Evolutionary conservation across 2,329 filamentous ascomycete species (phyloP).

Genomic region (Alternaria arborescens): DNA sequence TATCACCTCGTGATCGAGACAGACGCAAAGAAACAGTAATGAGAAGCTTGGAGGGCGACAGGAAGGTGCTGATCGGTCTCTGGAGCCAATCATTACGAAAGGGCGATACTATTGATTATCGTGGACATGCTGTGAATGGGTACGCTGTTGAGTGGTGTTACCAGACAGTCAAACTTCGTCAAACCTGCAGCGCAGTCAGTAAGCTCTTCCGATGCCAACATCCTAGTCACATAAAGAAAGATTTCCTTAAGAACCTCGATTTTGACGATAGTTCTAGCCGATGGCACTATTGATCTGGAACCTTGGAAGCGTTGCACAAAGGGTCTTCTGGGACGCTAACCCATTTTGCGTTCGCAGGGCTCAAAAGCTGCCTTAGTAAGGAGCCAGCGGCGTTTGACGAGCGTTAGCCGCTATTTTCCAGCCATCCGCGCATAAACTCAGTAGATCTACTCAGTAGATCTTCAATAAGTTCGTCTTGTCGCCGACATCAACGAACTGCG

Average conservation of each 20-base stretch:
- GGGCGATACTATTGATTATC: neutral
- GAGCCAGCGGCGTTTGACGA: neutral
- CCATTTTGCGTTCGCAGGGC: too few relatives aligned
- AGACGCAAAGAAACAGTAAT: fast-evolving
- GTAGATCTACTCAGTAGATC: neutral
- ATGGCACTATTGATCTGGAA: neutral
- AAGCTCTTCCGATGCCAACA: neutral
- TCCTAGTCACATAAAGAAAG: fast-evolving
- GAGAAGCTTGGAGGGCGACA: too few relatives aligned
- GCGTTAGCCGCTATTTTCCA: neutral
- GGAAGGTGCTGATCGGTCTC: too few relatives aligned
- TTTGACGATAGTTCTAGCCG: neutral
- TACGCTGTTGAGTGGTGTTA: too few relatives aligned
- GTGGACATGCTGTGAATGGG: fast-evolving
- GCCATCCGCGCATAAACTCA: neutral
- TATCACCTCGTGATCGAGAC: too few relatives aligned
- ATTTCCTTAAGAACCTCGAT: fast-evolving
- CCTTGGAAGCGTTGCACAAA: neutral
- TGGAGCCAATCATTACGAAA: too few relatives aligned
- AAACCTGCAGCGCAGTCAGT: neutral
- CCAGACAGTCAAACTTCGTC: neutral
- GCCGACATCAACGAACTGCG: neutral
- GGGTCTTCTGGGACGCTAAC: neutral
- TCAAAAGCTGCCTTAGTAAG: neutral
- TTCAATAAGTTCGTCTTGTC: neutral